Evolutionary conservation across 1,284 basidiomycete genomes (phyloP).

Genomic region (Afroboletus lepidellus): DNA sequence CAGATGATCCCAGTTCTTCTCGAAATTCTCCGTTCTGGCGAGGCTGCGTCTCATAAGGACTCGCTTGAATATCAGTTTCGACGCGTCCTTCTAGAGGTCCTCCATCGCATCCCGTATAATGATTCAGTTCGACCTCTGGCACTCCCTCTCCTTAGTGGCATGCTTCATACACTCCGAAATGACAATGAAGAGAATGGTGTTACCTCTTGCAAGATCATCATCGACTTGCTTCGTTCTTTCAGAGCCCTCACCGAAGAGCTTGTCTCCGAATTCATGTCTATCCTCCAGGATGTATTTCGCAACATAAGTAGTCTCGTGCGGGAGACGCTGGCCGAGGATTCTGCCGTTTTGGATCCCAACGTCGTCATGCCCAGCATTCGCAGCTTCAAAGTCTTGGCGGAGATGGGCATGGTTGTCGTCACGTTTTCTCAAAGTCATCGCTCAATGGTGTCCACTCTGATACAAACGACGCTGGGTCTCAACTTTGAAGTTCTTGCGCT

Average conservation of each 20-base stretch:
- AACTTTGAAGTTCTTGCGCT: constrained; percentile 76
- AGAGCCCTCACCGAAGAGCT: constrained; percentile 77
- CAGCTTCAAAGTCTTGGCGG: constrained; percentile 94
- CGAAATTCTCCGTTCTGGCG: constrained; percentile 75
- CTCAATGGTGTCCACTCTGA: constrained; percentile 62
- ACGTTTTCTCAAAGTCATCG: constrained; percentile 86
- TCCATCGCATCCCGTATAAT: constrained; percentile 84
- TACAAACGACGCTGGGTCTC: constrained; percentile 74
- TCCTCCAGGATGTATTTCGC: constrained; percentile 75
- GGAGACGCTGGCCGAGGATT: constrained; percentile 73
- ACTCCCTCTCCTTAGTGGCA: constrained; percentile 66
- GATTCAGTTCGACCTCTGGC: constrained; percentile 78
- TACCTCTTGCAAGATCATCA: constrained; percentile 88
- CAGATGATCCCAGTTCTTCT: constrained; percentile 80
- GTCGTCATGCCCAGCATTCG: constrained; percentile 66
- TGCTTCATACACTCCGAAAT: constrained; percentile 81
- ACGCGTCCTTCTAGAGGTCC: constrained; percentile 80
- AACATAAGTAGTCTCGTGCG: constrained; percentile 77
- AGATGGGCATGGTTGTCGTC: constrained; percentile 93
- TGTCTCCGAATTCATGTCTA: constrained; percentile 77
- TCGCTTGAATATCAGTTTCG: constrained; percentile 85
- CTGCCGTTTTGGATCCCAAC: constrained; percentile 53
- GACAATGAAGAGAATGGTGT: constrained; percentile 98
- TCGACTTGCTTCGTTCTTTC: constrained; percentile 75
- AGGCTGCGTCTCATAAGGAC: constrained; percentile 77